Percentiles rank a stretch among this genome's conserved stretches.
Conservation (phyloP, 495 filamentous ascomycete species). For the Penicillium flavigenum region DNA sequence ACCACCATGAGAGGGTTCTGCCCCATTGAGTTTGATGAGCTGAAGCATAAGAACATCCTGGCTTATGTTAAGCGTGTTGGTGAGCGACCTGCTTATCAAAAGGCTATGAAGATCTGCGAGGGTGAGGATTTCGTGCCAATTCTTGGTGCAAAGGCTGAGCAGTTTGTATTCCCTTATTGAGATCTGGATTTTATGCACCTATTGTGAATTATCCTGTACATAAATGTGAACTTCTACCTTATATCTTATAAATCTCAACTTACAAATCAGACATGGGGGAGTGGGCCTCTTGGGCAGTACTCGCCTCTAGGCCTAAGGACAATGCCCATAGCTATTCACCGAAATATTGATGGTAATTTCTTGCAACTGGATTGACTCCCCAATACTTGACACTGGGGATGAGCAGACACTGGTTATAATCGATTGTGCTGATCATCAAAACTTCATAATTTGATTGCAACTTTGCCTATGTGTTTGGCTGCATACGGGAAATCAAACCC, state of each 20-base stretch:
- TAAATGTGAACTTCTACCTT: not conserved
- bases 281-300: not conserved
- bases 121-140: constrained; percentile 36
- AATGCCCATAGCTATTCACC: not conserved
- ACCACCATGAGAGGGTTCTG: constrained; percentile 55
- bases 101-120: constrained; percentile 31
- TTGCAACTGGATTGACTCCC: too few species aligned
- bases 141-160: constrained; percentile 16
- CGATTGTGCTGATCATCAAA: too few species aligned
- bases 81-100: constrained; percentile 30
- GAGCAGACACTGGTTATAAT: not conserved
- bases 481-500: not conserved
- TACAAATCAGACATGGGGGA: not conserved
- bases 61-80: constrained; percentile 28
- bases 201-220: not conserved
- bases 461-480: too few species aligned
- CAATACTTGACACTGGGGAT: not conserved
- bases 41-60: constrained; percentile 28
- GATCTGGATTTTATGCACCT: not conserved
- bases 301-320: not conserved
- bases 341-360: not conserved
- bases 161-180: constrained; percentile 13
- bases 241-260: not conserved
- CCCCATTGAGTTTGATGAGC: constrained; percentile 35
- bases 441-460: too few species aligned